Conservation (phyloP, 2,329 filamentous ascomycete species). For the Exophiala spinifera region DNA sequence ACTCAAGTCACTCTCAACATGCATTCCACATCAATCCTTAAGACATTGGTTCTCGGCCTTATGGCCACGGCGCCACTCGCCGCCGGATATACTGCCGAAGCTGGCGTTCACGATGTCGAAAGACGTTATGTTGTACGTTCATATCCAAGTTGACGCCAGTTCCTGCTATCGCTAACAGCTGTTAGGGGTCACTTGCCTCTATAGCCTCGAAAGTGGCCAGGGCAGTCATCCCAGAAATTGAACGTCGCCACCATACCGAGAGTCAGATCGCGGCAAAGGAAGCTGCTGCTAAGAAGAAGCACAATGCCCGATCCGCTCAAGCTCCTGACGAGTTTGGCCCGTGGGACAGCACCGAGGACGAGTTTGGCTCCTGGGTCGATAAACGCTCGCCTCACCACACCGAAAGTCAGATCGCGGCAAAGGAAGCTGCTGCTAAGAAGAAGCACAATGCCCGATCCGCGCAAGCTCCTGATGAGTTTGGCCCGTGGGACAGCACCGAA, state of each 20-base stretch:
- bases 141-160: no score
- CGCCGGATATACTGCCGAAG: no score
- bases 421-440: conserved; percentile 6
- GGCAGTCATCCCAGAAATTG: conserved; percentile 11
- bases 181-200: conserved; percentile 7
- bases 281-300: conserved; percentile 3
- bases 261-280: conserved; percentile 17
- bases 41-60: no score
- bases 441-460: not conserved
- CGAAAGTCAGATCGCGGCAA: conserved; percentile 16
- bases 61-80: no score
- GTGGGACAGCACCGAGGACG: conserved; percentile 4
- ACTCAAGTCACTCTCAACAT: no score
- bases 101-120: no score
- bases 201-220: conserved; percentile 10
- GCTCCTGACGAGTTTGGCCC: not conserved
- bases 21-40: no score
- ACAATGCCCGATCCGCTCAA: no score
- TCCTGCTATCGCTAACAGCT: no score
- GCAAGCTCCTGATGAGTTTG: conserved; percentile 1
- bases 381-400: conserved; percentile 15
- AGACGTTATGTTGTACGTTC: conserved; percentile 3
- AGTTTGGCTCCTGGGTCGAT: conserved; percentile 14
- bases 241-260: conserved; percentile 13
- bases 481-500: conserved; percentile 7